Base-by-base conservation (phyloP, 2,329 filamentous ascomycete species). In the Sporothrix sp. region DNA sequence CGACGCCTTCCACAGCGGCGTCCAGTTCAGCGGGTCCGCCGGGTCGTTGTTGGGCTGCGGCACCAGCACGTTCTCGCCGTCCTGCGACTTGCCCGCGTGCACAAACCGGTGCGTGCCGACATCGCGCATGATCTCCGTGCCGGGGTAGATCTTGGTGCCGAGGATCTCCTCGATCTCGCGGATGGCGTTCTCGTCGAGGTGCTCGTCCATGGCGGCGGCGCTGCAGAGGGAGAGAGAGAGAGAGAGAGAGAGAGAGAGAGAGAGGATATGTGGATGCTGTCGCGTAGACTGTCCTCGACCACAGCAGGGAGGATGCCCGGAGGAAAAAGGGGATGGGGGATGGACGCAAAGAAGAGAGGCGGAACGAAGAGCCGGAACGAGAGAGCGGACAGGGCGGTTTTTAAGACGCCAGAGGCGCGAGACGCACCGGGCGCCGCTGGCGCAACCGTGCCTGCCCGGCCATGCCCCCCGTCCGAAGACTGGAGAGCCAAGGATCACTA, bases 41-140 rank as follows among this genome's bases (percentile, higher is more conserved):
- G 70, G 63, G 53, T 74, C 67, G 37, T 67, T 64, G 20, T 68
- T 70, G 1, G 73, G 73, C 44, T 68, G 66, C 7, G 73, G 73
- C n/a, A 74, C 64, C 7, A 75, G 60, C 14, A 75, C 68, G 4
- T 74, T 70, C 1, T 74, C 39, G 45, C n/a, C 35, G 25, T 13
- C 71, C 30, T 69, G 53, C 20, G 64, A 63, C 23, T 60, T 59
- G 18, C 62, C 61, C 20, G 69, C 67, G 58, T 82, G 83, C 59
- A 83, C 77, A 58, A 84, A 84, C 62, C 82, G 79, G 62, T 81
- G 77, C 1, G 68, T 66, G 18, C 77, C 78, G 33, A 82, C 72
- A 68, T 84, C 66, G 33, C 58, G 61, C 67, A 69, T 69, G 50
- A 68, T 64, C 60, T 69, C 67, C 4, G 61, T 60, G 14, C 63